These are phyloP conservation scores for Mercurialis annua DNA, from an alignment of 345 rosid genomes.

Conservation along the genomic window DNA sequence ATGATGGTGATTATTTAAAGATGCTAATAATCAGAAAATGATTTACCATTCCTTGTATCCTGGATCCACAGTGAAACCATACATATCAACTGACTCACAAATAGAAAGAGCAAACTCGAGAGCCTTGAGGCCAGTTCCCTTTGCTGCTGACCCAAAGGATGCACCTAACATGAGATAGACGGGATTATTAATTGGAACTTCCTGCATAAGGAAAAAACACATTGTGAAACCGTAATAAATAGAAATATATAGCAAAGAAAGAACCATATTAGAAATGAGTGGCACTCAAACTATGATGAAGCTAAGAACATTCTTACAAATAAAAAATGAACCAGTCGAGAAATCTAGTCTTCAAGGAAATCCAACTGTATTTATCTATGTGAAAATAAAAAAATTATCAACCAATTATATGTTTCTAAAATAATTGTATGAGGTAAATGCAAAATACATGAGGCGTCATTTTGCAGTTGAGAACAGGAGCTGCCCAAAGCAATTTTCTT, in stretches of 20 bases:
- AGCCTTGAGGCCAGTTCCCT: constrained; percentile 97
- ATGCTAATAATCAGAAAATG: not conserved
- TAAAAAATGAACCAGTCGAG: not conserved
- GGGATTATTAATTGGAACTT: constrained; percentile 84
- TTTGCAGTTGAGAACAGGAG: not conserved
- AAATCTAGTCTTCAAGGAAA: not conserved
- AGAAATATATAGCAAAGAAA: not conserved
- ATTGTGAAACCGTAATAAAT: not conserved
- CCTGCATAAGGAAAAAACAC: constrained; percentile 48
- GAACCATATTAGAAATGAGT: not conserved
- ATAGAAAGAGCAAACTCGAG: constrained; percentile 89
- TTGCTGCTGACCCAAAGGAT: constrained; percentile 96
- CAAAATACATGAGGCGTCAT: not conserved
- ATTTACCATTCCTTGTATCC: constrained; percentile 92
- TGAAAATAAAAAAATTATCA: not conserved
- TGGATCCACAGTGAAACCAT: constrained; percentile 96
- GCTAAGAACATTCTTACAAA: not conserved
- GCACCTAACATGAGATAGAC: constrained; percentile 93
- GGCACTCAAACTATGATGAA: not conserved
- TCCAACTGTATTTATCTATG: not conserved
- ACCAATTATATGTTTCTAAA: not conserved
- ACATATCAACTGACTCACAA: constrained; percentile 91
- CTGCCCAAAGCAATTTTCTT: constrained; percentile 1
- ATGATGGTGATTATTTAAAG: not conserved
- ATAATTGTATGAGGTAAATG: not conserved